Conservation (phyloP, 768 basidiomycete species). For the Dictyophora rubrovolvata region DNA sequence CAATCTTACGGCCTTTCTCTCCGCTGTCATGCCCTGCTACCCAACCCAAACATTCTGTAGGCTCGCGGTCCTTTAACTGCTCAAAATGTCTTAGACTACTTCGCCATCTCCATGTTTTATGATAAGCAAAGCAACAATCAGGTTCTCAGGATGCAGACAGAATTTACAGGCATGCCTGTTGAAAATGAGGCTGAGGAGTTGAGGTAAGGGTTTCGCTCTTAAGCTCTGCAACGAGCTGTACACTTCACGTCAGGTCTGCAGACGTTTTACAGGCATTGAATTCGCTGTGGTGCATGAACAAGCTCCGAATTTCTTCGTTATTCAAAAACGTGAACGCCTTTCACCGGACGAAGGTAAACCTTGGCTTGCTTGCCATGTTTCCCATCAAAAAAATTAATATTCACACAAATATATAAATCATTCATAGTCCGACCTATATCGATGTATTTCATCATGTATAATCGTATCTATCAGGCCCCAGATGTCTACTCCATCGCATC, state of each 20-base stretch:
- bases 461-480: conserved; percentile 81
- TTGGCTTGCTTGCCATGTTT: conserved; percentile 2
- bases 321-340: conserved; percentile 79
- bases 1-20: not conserved
- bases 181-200: conserved; percentile 80
- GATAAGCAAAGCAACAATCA: conserved; percentile 93
- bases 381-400: conserved; percentile 1
- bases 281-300: conserved; percentile 76
- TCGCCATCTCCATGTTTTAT: conserved; percentile 85
- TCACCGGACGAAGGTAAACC: conserved; percentile 73
- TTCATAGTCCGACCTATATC: conserved; percentile 60
- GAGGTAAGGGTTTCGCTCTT: conserved; percentile 38
- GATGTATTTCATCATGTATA: conserved; percentile 82
- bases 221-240: not conserved
- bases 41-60: conserved; percentile 22
- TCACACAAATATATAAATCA: not conserved
- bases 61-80: conserved; percentile 68
- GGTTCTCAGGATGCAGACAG: conserved; percentile 86
- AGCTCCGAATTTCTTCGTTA: conserved; percentile 75
- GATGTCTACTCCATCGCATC: conserved; percentile 77
- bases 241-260: conserved; percentile 20
- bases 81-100: conserved; percentile 84
- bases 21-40: not conserved
- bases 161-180: conserved; percentile 69
- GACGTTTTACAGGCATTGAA: conserved; percentile 81